Base-by-base conservation (phyloP, 2,329 filamentous ascomycete species). In the Penicillium sp. region DNA sequence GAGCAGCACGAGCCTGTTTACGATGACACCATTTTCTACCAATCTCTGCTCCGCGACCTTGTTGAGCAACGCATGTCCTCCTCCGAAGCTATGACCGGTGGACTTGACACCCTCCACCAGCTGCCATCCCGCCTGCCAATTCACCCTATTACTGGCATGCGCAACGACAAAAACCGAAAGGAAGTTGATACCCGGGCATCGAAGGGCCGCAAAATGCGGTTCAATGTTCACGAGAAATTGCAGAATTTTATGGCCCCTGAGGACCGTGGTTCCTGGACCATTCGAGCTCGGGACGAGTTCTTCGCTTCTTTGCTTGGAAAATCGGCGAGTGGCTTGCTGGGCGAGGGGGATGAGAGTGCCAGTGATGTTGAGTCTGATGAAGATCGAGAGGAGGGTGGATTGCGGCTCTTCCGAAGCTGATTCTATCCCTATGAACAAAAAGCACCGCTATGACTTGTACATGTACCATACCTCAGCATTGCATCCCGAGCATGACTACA, bases 241-340 rank as follows among this genome's bases (percentile, higher is more conserved):
- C 91, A 96, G 79, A 97, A 97, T 75, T 98, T 98, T 72, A 97
- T 97, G 92, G 93, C 93, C 11, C 88, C 92, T 0, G 92, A 97
- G 74, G 90, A 96, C 73, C 82, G 91, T 54, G 83, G 89, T 3
- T 77, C 75, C 16, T 99, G 95, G 95, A 90, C 91, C 61, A 87
- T 89, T 65, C 84, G 86, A 60, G 92, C 93, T 56, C 86, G 92
- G 59, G 91, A 95, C 39, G 79, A 82, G 58, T 86, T 94, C 74
- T 93, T 93, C 72, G 87, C 87, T 14, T 89, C 88, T 27, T 75
- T 93, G 63, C 85, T 94, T 63, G 90, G 90, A 0, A 73, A 69
- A 57, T 74, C 73, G 50, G 87, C 89, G 69, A 88, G 86, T 73
- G 82, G 89, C 71, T 79, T 83, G 66, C 77, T 92, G 56, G 81